Evolutionary conservation across 108 stramenopile species (phyloP), one percentile per base, ranked within the genome.

Genomic region (Fistulifera solaris): DNA sequence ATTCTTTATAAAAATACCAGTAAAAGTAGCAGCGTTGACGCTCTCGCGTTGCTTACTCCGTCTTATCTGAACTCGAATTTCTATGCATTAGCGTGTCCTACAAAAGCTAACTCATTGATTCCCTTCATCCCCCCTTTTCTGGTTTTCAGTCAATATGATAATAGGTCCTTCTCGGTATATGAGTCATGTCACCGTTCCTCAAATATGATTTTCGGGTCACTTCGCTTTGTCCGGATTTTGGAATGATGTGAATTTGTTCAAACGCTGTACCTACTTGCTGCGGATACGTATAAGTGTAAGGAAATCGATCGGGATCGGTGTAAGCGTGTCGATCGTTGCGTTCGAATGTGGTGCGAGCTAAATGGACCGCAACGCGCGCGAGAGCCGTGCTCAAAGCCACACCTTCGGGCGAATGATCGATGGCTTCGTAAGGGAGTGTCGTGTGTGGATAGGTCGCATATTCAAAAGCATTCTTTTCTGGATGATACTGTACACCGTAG

Each of bases 381-480:
- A 81, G 41, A 22, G 73, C 56, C 0, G 54, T 44, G 1, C 75
- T 54, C 27, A 73, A 49, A 0, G 24, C 40, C 31, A 86, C 42
- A 4, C 73, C 81, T 27, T 68, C 68, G 0, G 49, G 44, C 17
- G 77, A 66, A 66, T 94, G 93, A 50, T 78, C 68, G 46, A 89
- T 91, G 31, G 59, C 75, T 54, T 83, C 67, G 62, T 73, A 71
- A 8, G 89, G 79, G 31, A 73, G 54, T 19, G 67, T 73, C 27
- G 70, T 71, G 23, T 49, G 19, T 0, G 65, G 56, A 38, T 62
- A 52, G 5, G 61, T 45, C 14, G 56, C 77, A 52, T 61, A 77
- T 65, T 89, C 87, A 58, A 87, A 87, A 24, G 58, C 56, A 54
- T 76, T 83, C 78, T 94, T 94, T 60, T 94, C 94, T 0, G 94